Percentiles rank a stretch among this genome's conserved stretches.
Conservation (phyloP, 2,329 filamentous ascomycete genomes). For the Chaetomium globosum region DNA sequence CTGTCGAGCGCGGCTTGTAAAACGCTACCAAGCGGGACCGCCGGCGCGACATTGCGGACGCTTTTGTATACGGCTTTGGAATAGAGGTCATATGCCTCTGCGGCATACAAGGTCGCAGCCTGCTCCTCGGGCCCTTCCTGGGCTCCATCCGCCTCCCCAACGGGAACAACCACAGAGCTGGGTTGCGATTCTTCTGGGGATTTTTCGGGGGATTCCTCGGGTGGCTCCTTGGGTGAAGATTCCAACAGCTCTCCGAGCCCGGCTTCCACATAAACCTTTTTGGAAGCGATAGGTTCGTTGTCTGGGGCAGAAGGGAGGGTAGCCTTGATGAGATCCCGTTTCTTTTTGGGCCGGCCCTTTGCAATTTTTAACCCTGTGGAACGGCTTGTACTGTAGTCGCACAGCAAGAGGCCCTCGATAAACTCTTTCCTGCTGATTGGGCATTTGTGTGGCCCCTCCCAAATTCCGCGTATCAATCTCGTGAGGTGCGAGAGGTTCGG, state of each 20-base stretch:
- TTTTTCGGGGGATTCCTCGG: too few species aligned
- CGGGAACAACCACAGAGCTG: not conserved
- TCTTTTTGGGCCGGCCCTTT: not conserved
- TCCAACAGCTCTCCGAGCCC: too few species aligned
- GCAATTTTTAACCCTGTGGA: not conserved
- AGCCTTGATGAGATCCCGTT: not conserved
- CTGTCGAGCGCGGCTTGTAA: constrained; percentile 20
- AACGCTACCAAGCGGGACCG: constrained; percentile 13
- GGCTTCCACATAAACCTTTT: not conserved
- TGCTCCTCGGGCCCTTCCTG: not conserved
- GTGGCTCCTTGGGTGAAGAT: not conserved
- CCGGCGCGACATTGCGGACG: not conserved
- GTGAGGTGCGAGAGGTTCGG: constrained; percentile 1
- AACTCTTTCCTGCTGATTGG: constrained; percentile 5
- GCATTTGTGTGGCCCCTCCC: constrained; percentile 9
- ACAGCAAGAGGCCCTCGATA: constrained; percentile 9
- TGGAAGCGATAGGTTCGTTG: too few species aligned
- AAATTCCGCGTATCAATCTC: constrained; percentile 11
- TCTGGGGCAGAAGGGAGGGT: too few species aligned
- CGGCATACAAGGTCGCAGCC: too few species aligned
- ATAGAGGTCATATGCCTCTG: constrained; percentile 10
- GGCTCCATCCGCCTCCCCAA: not conserved
- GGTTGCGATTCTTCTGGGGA: not conserved
- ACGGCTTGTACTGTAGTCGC: constrained; percentile 2
- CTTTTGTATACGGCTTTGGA: not conserved